Evolutionary conservation across 2,329 filamentous ascomycete genomes (phyloP).

Genomic region (Cladosporium colombiae): DNA sequence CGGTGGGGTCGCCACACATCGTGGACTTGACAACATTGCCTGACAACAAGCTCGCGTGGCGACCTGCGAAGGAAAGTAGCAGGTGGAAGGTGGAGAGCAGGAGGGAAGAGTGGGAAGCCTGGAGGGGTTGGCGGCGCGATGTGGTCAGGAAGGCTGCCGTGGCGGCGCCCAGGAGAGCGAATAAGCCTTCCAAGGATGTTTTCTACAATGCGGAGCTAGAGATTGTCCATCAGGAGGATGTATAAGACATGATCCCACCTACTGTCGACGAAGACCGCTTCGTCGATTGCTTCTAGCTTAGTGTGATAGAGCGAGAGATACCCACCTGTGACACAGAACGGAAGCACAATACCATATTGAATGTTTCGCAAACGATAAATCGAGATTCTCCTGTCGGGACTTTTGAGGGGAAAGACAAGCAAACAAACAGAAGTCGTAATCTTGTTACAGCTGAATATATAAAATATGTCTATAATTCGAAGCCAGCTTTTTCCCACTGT

Average conservation of each 20-base stretch:
- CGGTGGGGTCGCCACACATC: constrained; percentile 47
- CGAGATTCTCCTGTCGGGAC: not conserved
- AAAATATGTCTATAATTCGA: not conserved
- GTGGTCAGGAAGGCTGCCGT: constrained; percentile 25
- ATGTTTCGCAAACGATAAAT: not conserved
- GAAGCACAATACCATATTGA: not conserved
- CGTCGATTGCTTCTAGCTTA: not conserved
- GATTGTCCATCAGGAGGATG: constrained; percentile 5
- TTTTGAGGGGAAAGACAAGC: not conserved
- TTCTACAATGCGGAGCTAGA: not conserved
- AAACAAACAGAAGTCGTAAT: no score
- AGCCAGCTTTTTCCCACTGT: not conserved
- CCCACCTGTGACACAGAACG: not conserved
- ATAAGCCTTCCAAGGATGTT: constrained; percentile 6
- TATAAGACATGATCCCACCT: not conserved
- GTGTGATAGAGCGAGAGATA: constrained; percentile 1
- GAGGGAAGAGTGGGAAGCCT: constrained; percentile 63
- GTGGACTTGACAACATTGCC: constrained; percentile 62
- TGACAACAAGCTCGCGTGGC: constrained; percentile 65
- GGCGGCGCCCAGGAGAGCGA: constrained; percentile 1
- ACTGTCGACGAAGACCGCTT: not conserved
- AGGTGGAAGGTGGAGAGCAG: constrained; percentile 67
- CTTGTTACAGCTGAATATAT: not conserved
- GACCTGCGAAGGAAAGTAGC: constrained; percentile 63
- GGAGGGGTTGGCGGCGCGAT: constrained; percentile 39